Evolutionary conservation across 2,329 filamentous ascomycete genomes (phyloP).

Genomic region (Alternaria sp.): DNA sequence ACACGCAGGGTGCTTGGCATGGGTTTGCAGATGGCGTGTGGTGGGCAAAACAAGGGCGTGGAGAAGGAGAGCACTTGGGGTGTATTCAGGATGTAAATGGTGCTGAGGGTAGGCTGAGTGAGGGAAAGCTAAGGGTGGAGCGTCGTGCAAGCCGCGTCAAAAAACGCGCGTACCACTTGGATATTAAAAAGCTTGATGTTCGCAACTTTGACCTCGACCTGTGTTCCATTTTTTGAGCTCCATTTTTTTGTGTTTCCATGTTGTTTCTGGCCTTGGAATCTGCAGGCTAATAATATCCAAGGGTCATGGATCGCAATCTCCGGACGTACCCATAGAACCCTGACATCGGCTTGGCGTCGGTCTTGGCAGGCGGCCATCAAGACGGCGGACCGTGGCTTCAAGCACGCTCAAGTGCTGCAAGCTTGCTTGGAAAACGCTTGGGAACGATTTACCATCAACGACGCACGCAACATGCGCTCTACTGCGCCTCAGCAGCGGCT

Average conservation of each 20-base stretch:
- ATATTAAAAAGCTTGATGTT: not conserved
- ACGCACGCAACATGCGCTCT: not conserved
- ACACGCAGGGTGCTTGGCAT: constrained; percentile 59
- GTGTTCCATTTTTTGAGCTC: not conserved
- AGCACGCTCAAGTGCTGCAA: constrained; percentile 20
- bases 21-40: constrained; percentile 57
- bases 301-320: constrained; percentile 11
- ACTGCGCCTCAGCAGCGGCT: not conserved
- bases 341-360: constrained; percentile 5
- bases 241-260: not conserved
- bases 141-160: not conserved
- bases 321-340: constrained; percentile 14
- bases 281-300: not conserved
- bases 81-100: constrained; percentile 51
- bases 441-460: not conserved
- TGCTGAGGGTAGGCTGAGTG: not conserved
- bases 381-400: constrained; percentile 4
- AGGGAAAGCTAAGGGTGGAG: not conserved
- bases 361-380: constrained; percentile 22
- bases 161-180: constrained; percentile 6
- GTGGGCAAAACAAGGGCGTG: constrained; percentile 46
- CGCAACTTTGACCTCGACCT: not conserved
- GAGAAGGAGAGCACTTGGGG: constrained; percentile 50
- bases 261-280: not conserved
- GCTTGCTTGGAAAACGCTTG: constrained; percentile 28